Percentiles rank a stretch among this genome's conserved stretches.
Conservation (phyloP, 2,329 filamentous ascomycete genomes). For the Hypoxylon sp. region DNA sequence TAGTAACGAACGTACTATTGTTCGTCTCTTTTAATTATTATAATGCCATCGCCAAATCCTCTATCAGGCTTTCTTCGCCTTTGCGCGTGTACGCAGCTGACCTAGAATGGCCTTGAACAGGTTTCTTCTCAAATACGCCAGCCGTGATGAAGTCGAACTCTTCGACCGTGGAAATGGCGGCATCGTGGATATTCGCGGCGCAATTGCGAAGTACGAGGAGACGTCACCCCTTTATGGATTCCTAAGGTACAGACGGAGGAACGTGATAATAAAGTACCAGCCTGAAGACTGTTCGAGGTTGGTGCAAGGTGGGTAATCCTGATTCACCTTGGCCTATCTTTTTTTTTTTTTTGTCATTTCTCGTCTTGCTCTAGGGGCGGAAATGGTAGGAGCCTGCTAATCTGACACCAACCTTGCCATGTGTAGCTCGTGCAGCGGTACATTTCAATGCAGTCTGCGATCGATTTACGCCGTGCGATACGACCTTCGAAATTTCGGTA, state of each 20-base stretch:
- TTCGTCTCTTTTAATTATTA: slow-evolving; percentile 22
- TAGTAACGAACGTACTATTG: slow-evolving; percentile 27
- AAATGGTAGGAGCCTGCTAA: slow-evolving; percentile 38
- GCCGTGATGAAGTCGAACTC: slow-evolving; percentile 87
- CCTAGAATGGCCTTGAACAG: slow-evolving; percentile 60
- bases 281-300: slow-evolving; percentile 91
- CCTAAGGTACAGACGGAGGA: slow-evolving; percentile 87
- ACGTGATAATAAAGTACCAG: slow-evolving; percentile 91
- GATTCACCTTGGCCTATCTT: slow-evolving; percentile 5
- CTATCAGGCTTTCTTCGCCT: slow-evolving; percentile 17
- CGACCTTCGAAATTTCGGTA: slow-evolving; percentile 79
- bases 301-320: slow-evolving; percentile 78
- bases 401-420: slow-evolving; percentile 34
- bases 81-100: slow-evolving; percentile 34
- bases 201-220: slow-evolving; percentile 83
- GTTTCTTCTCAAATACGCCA: slow-evolving; percentile 93
- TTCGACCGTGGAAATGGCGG: slow-evolving; percentile 82
- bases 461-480: slow-evolving; percentile 86
- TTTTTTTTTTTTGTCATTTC: slow-evolving; percentile 12
- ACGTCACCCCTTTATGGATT: slow-evolving; percentile 92
- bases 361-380: slow-evolving; percentile 37
- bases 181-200: slow-evolving; percentile 83
- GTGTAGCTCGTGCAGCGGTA: slow-evolving; percentile 81
- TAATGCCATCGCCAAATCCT: slow-evolving; percentile 22
- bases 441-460: slow-evolving; percentile 76